Conservation (phyloP, 202 grass and related monocot genomes). For the Tripidium arundinaceum region DNA sequence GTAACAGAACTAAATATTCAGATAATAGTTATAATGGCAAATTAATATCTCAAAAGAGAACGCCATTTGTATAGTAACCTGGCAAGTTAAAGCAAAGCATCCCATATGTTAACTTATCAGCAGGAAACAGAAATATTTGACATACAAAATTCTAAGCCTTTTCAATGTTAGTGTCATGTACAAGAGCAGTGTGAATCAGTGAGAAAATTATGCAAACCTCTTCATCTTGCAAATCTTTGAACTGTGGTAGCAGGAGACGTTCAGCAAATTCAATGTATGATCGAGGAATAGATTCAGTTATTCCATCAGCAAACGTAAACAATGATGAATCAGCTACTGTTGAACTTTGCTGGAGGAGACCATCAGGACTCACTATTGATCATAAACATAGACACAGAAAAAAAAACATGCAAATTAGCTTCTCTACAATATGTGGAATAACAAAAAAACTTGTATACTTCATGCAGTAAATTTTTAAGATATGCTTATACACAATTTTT, state of each 20-base stretch:
- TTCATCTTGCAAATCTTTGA: constrained; percentile 59
- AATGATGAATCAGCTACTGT: constrained; percentile 80
- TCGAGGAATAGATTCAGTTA: constrained; percentile 62
- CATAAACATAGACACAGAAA: constrained; percentile 11
- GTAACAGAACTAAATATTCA: background rate
- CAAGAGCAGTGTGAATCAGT: background rate
- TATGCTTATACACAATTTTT: background rate
- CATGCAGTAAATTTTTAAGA: background rate
- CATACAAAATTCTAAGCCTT: background rate
- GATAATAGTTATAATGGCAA: background rate
- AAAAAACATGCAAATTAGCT: constrained; percentile 12
- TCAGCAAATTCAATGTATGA: constrained; percentile 98
- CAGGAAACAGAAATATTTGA: background rate
- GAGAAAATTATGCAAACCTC: constrained; percentile 51
- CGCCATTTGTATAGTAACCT: background rate
- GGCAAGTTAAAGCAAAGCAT: background rate
- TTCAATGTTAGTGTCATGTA: background rate
- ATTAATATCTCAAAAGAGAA: background rate
- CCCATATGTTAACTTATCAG: background rate
- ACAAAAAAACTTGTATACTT: background rate
- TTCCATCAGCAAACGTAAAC: constrained; percentile 78
- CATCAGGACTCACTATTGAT: constrained; percentile 82
- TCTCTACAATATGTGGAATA: background rate
- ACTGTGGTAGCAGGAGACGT: constrained; percentile 71
- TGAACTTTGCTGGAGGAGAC: constrained; percentile 94